These are phyloP conservation scores for Mortierella sp. DNA, from an alignment of 371 early-diverging fungal genomes.

Conservation along the genomic window DNA sequence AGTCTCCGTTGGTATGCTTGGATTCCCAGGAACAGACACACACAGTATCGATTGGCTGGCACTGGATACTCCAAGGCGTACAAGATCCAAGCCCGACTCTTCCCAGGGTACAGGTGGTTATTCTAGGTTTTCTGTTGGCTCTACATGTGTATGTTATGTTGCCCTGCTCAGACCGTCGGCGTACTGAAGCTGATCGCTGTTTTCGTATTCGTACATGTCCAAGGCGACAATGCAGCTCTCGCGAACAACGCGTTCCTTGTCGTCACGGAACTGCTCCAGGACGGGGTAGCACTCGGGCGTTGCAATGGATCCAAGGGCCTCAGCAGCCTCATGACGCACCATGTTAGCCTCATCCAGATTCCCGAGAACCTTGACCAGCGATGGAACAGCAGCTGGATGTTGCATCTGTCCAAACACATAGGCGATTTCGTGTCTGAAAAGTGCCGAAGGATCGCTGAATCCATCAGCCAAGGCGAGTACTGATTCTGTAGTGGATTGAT, in stretches of 20 bases:
- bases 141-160: not conserved
- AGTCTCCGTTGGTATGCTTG: too few species aligned
- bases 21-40: too few species aligned
- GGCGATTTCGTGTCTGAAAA: conserved; percentile 98
- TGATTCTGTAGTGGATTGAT: conserved; percentile 87
- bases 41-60: too few species aligned
- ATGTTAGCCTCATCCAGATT: conserved; percentile 89
- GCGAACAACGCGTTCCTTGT: conserved; percentile 90
- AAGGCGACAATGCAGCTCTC: conserved; percentile 97
- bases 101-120: too few species aligned
- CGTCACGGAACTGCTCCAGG: conserved; percentile 78
- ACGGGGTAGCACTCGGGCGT: conserved; percentile 87
- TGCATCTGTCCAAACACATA: conserved; percentile 99
- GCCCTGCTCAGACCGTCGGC: conserved; percentile 63
- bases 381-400: conserved; percentile 89
- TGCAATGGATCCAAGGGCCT: conserved; percentile 99
- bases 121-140: too few species aligned
- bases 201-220: conserved; percentile 97
- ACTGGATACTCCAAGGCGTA: too few species aligned
- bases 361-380: conserved; percentile 80
- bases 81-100: too few species aligned
- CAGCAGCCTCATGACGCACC: conserved; percentile 99
- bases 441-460: conserved; percentile 83
- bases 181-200: conserved; percentile 77
- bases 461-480: conserved; percentile 92